A percentile compares a stretch with the other conserved stretches of the same genome.
Conservation (phyloP, 164 flowering plant species). For the Vitis riparia region DNA sequence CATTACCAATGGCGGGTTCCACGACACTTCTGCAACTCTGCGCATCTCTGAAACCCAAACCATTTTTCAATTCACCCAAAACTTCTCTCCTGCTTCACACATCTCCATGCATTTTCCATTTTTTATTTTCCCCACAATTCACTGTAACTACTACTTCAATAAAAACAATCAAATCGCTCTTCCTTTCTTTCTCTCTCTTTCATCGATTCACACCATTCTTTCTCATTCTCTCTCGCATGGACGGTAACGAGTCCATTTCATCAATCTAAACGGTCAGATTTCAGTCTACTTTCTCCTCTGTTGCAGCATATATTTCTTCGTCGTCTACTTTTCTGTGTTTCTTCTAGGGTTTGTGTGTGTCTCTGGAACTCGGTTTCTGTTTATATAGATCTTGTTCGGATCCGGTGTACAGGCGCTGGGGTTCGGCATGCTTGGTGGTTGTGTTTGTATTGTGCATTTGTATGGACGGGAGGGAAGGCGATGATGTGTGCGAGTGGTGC, state of each 20-base stretch:
- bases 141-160: not conserved
- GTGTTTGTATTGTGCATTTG: not conserved
- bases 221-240: conserved; percentile 17
- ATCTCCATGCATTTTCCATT: conserved; percentile 6
- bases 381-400: not conserved
- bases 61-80: too few species aligned
- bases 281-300: not conserved
- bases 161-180: not conserved
- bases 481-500: conserved; percentile 1
- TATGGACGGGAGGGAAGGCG: not conserved
- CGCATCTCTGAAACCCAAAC: not conserved
- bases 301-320: conserved; percentile 3
- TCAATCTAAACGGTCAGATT: conserved; percentile 35
- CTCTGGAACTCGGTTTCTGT: too few species aligned
- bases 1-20: conserved; percentile 31
- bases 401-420: not conserved
- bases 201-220: not conserved
- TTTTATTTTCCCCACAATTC: not conserved
- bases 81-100: conserved; percentile 1
- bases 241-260: conserved; percentile 14
- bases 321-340: too few species aligned
- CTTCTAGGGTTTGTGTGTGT: too few species aligned
- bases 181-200: conserved; percentile 2
- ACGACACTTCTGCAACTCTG: conserved; percentile 19
- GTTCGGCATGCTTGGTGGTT: too few species aligned